Evolutionary conservation across 2,329 filamentous ascomycete species (phyloP).

Genomic region (Nemania sp.): DNA sequence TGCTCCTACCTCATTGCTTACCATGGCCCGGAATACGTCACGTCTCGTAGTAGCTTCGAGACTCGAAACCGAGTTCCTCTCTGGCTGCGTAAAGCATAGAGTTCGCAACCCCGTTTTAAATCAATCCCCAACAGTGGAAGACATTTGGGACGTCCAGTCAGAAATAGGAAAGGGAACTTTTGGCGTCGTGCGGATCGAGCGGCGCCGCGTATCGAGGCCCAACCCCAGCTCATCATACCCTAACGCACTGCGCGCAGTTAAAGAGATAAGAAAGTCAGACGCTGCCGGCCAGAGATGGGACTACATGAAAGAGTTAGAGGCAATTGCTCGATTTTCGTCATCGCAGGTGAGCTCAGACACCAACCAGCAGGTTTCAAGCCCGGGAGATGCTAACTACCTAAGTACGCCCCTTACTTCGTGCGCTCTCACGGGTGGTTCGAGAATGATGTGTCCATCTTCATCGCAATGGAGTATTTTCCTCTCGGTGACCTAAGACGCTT

Average conservation of each 20-base stretch:
- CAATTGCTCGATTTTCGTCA: constrained; percentile 13
- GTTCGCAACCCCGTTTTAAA: not conserved
- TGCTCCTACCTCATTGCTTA: not conserved
- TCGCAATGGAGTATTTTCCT: constrained; percentile 38
- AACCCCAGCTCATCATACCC: not conserved
- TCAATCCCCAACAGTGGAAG: constrained; percentile 3
- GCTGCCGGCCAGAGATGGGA: constrained; percentile 19
- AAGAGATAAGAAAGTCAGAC: constrained; percentile 22
- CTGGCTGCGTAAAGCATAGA: constrained; percentile 7
- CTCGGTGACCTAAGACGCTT: constrained; percentile 32
- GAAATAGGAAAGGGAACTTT: constrained; percentile 23
- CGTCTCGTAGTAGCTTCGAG: constrained; percentile 18
- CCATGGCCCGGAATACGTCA: constrained; percentile 16
- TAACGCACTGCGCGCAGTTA: constrained; percentile 18
- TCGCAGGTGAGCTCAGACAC: constrained; percentile 7
- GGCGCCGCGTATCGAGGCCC: not conserved
- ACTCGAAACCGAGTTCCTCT: constrained; percentile 20
- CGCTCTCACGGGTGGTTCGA: constrained; percentile 39
- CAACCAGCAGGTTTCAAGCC: not conserved
- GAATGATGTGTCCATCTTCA: constrained; percentile 29
- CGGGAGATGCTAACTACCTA: not conserved
- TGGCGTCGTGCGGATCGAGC: constrained; percentile 27
- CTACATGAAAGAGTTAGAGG: constrained; percentile 28
- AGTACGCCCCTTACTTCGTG: constrained; percentile 37
- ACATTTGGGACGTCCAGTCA: constrained; percentile 22